These are phyloP conservation scores for Candida saitoana DNA, from an alignment of 805 yeast species.

Conservation along the genomic window DNA sequence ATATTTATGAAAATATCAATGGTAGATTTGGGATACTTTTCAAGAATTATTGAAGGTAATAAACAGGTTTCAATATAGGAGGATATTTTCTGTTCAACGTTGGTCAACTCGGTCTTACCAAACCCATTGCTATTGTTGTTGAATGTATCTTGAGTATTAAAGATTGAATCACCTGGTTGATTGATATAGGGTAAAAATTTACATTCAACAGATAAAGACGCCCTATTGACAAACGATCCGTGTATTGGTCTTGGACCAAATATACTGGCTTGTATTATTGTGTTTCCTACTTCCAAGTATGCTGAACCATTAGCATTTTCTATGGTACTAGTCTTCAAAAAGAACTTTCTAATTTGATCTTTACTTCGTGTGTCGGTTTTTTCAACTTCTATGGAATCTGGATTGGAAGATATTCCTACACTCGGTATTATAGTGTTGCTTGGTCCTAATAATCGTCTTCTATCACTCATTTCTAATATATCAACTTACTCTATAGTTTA, in stretches of 20 bases:
- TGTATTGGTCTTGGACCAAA: conserved; percentile 88
- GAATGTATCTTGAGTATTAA: conserved; percentile 17
- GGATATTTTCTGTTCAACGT: conserved; percentile 45
- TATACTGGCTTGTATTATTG: conserved; percentile 62
- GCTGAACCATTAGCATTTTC: conserved; percentile 80
- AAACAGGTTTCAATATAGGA: conserved; percentile 50
- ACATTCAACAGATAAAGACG: conserved; percentile 59
- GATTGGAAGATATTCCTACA: conserved; percentile 11
- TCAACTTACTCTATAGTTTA: no score
- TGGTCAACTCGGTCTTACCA: conserved; percentile 32
- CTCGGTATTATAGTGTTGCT: conserved; percentile 47
- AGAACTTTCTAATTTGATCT: conserved; percentile 40
- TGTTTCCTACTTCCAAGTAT: conserved; percentile 63
- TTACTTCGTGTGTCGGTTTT: conserved; percentile 1
- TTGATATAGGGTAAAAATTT: conserved; percentile 48
- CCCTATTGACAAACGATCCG: conserved; percentile 65
- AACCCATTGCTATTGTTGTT: conserved; percentile 13
- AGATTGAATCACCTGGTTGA: conserved; percentile 34
- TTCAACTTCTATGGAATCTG: conserved; percentile 3
- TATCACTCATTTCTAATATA: conserved; percentile 43
- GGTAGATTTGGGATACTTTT: conserved; percentile 84
- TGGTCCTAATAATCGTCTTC: conserved; percentile 88
- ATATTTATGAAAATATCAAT: conserved; percentile 74
- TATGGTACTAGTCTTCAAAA: conserved; percentile 59
- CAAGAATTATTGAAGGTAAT: conserved; percentile 51